These are phyloP conservation scores for Nakazawaea pomicola DNA, from an alignment of 805 yeast species.

Conservation along the genomic window DNA sequence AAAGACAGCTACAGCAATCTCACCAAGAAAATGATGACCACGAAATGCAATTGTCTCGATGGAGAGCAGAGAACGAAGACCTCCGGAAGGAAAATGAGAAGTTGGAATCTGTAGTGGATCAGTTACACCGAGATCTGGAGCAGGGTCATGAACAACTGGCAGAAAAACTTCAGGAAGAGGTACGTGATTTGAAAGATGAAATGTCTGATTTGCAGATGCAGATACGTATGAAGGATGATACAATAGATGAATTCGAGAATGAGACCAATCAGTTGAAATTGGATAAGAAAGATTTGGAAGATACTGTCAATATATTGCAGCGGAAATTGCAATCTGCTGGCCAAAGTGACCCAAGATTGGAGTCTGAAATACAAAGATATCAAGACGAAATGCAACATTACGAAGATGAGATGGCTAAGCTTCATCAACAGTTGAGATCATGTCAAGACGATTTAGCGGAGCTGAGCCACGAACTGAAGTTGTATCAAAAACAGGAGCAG, in stretches of 20 bases:
- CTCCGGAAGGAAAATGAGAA: slow-evolving; percentile 10
- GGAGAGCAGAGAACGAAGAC: slow-evolving; percentile 4
- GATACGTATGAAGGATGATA: slow-evolving; percentile 10
- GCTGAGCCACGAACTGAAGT: too few relatives aligned
- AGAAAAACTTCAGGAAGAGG: slow-evolving; percentile 12
- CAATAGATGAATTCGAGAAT: slow-evolving; percentile 15
- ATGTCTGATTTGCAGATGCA: slow-evolving; percentile 4
- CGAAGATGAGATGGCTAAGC: slow-evolving; percentile 9
- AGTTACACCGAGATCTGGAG: slow-evolving; percentile 14
- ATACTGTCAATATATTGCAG: slow-evolving; percentile 10
- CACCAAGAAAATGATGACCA: too few relatives aligned
- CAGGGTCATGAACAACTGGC: slow-evolving; percentile 20
- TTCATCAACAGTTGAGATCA: too few relatives aligned
- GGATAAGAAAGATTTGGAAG: slow-evolving; percentile 12
- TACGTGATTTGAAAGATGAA: background rate
- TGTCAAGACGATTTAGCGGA: too few relatives aligned
- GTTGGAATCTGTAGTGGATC: slow-evolving; percentile 12
- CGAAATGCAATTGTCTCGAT: too few relatives aligned
- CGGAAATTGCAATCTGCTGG: slow-evolving; percentile 12
- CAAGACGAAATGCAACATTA: slow-evolving; percentile 10
- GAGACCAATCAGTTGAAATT: slow-evolving; percentile 7
- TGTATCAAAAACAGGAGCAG: too few relatives aligned
- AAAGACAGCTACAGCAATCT: background rate
- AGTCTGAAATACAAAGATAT: slow-evolving; percentile 9
- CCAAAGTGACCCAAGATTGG: slow-evolving; percentile 8